phyloP scores from a whole-genome alignment of 2,329 filamentous ascomycete species.

The Arthrobotrys iridis region DNA sequence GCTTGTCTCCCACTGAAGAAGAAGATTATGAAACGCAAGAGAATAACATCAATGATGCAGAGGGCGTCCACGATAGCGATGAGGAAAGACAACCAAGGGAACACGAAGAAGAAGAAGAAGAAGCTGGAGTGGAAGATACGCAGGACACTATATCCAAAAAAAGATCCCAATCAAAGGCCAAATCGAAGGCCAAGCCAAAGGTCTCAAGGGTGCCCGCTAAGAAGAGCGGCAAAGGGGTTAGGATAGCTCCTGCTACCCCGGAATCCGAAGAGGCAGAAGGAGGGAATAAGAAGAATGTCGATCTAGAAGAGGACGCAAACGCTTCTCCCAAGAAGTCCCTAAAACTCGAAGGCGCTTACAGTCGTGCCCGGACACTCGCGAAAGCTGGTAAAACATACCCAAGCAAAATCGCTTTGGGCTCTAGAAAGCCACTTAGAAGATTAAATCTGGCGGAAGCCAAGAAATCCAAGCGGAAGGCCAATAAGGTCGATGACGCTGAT shows the following conservation, averaged over 20 bases:
- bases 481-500: neutral
- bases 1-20: no score
- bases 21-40: neutral
- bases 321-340: neutral
- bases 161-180: neutral
- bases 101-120: neutral
- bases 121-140: neutral
- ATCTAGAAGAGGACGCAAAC: neutral
- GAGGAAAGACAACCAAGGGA: no score
- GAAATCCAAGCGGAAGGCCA: slow-evolving; percentile 1
- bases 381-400: slow-evolving; percentile 32
- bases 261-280: neutral
- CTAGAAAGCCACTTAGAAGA: slow-evolving; percentile 25
- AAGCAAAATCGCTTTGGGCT: slow-evolving; percentile 8
- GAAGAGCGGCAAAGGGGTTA: neutral
- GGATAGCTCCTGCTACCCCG: no score
- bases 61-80: no score
- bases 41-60: no score
- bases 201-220: neutral
- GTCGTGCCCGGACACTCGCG: slow-evolving; percentile 25
- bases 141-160: no score
- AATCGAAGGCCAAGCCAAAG: neutral
- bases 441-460: neutral
- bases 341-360: slow-evolving; percentile 24
- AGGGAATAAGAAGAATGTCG: neutral